Evolutionary conservation across 495 filamentous ascomycete genomes (phyloP), one percentile per base, ranked within the genome.

Genomic region (Endocarpon pusillum): DNA sequence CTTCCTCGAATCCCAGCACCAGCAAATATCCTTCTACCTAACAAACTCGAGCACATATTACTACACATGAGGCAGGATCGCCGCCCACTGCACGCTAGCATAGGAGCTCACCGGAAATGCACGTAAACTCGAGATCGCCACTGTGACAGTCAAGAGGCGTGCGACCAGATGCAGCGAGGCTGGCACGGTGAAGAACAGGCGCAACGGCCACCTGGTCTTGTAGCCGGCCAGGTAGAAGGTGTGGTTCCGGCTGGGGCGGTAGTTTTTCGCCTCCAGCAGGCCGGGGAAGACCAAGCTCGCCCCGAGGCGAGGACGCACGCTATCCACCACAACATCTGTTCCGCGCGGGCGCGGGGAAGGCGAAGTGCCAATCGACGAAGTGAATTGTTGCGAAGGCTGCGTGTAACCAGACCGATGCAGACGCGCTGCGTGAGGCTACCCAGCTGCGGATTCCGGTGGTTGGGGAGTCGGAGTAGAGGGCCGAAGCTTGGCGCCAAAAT

Each of bases 311-410:
- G 42, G 23, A 16, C n/a, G n/a, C 36, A 40, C 0, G 33, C 34
- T 21, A 21, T 25, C 9, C 56, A 38, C 59, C 57, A 61, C 6
- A 58, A 34, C 0, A 49, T 19, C 22, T 36, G 35, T 29, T 62
- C 58, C 8, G 32, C 29, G 14, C n/a, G n/a, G n/a, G 14, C 3
- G 52, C 55, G 1, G 57, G 58, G 20, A 64, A 61, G 12, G 50
- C 34, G 33, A 54, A 57, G 30, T 59, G 48, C 55, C 59, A 62
- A 4, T 41, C 57, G 9, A 44, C 37, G 8, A 54, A 24, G 33
- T 59, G 52, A 2, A 57, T 42, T 10, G 34, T 40, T 17, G 46
- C 47, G 25, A 58, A 59, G 2, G 12, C 35, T 19, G 2, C 19
- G n/a, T n/a, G n/a, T 1, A 17, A 19, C 19, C 7, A 29, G 19